Conservation (phyloP, 495 filamentous ascomycete species). For the Aspergillus sparsus region DNA sequence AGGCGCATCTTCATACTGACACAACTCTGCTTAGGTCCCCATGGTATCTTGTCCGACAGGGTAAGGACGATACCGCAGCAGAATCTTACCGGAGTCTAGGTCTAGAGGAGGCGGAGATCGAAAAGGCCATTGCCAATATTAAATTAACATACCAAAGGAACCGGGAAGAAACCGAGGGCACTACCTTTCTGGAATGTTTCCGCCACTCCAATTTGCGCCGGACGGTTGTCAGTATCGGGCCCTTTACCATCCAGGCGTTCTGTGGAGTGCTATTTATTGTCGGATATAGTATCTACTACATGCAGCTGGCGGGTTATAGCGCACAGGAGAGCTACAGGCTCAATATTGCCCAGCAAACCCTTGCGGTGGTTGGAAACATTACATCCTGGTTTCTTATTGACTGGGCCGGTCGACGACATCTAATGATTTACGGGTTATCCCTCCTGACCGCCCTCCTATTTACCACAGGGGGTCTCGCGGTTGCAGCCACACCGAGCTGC, state of each 20-base stretch:
- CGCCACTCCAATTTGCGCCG: conserved; percentile 16
- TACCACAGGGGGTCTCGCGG: conserved; percentile 11
- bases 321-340: conserved; percentile 13
- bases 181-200: conserved; percentile 16
- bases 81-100: conserved; percentile 3
- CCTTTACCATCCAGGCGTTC: conserved; percentile 12
- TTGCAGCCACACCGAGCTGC: conserved; percentile 3
- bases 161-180: conserved; percentile 12
- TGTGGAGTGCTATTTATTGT: conserved; percentile 6
- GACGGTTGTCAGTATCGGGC: conserved; percentile 16
- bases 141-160: conserved; percentile 6
- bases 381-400: conserved; percentile 16
- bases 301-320: conserved; percentile 14
- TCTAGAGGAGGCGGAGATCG: not conserved
- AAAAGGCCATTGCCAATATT: conserved; percentile 12
- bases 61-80: conserved; percentile 1
- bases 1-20: too few relatives aligned
- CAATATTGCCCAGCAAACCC: conserved; percentile 12
- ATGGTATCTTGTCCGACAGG: conserved; percentile 25
- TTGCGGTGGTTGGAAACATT: conserved; percentile 11
- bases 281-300: conserved; percentile 16
- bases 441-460: conserved; percentile 13
- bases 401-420: conserved; percentile 14
- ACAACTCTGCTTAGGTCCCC: too few relatives aligned
- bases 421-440: conserved; percentile 13